These are phyloP conservation scores for Metrosideros polymorpha DNA, from an alignment of 441 rosid species.

Conservation along the genomic window DNA sequence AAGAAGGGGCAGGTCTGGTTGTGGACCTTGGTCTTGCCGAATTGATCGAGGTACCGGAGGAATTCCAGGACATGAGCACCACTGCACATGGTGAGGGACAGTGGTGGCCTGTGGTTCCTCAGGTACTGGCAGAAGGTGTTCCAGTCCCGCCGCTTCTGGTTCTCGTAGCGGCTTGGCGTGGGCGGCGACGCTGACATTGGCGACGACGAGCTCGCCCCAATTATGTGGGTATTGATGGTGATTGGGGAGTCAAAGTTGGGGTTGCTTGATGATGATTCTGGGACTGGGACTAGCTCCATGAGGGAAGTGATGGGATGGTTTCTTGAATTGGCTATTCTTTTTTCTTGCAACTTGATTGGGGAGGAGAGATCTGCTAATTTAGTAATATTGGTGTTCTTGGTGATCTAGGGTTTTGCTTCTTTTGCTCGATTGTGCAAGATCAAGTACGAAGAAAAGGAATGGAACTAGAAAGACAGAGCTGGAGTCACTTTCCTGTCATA, in stretches of 20 bases:
- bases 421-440: background rate
- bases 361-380: background rate
- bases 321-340: background rate
- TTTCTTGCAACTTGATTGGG: background rate
- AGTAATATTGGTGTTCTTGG: background rate
- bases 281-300: conserved; percentile 8
- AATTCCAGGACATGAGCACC: conserved; percentile 81
- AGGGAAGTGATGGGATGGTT: background rate
- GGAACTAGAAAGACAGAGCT: background rate
- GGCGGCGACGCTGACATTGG: conserved; percentile 13
- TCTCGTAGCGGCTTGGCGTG: conserved; percentile 69
- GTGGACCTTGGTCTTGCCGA: conserved; percentile 85
- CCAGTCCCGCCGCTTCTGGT: conserved; percentile 86
- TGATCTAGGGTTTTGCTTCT: background rate
- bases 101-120: conserved; percentile 67
- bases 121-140: conserved; percentile 86
- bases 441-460: background rate
- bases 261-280: background rate
- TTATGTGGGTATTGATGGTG: background rate
- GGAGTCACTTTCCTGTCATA: background rate
- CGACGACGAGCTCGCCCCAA: conserved; percentile 1
- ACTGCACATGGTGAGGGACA: conserved; percentile 55
- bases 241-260: background rate
- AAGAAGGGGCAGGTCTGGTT: conserved; percentile 65
- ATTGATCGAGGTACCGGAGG: conserved; percentile 73